These are phyloP conservation scores for Aspergillus udagawae DNA, from an alignment of 2,329 filamentous ascomycete species.

Conservation along the genomic window DNA sequence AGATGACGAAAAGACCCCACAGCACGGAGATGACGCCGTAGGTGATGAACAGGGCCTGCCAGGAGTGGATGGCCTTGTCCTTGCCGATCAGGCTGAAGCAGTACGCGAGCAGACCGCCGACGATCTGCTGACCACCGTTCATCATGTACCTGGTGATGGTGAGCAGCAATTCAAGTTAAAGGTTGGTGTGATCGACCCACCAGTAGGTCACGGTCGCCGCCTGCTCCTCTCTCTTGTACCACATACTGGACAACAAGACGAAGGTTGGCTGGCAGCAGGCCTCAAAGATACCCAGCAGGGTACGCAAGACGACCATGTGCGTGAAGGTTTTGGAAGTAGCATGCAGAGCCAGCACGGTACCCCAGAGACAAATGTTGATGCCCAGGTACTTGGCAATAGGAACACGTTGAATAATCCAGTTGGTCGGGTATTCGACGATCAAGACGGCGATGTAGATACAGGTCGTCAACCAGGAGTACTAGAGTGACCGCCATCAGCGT, in stretches of 20 bases:
- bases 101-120: constrained; percentile 65
- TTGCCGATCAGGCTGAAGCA: constrained; percentile 48
- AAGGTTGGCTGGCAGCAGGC: constrained; percentile 66
- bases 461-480: constrained; percentile 69
- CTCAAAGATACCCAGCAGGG: constrained; percentile 67
- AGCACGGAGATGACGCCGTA: constrained; percentile 62
- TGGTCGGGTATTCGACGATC: constrained; percentile 69
- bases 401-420: constrained; percentile 59
- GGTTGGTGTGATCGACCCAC: constrained; percentile 36
- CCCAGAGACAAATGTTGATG: constrained; percentile 63
- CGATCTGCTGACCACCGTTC: constrained; percentile 70
- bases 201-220: constrained; percentile 64
- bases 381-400: constrained; percentile 65
- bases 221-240: constrained; percentile 68
- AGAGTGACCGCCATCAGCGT: constrained; percentile 11
- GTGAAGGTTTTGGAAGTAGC: constrained; percentile 59
- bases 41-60: constrained; percentile 65
- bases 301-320: constrained; percentile 58
- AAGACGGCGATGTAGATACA: constrained; percentile 71
- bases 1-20: constrained; percentile 62
- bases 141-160: constrained; percentile 58
- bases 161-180: constrained; percentile 6
- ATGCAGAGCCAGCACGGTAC: constrained; percentile 56
- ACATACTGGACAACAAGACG: constrained; percentile 63
- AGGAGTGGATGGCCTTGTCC: constrained; percentile 55